phyloP scores from a whole-genome alignment of 2,329 filamentous ascomycete species.

The Claviceps humidiphila region DNA sequence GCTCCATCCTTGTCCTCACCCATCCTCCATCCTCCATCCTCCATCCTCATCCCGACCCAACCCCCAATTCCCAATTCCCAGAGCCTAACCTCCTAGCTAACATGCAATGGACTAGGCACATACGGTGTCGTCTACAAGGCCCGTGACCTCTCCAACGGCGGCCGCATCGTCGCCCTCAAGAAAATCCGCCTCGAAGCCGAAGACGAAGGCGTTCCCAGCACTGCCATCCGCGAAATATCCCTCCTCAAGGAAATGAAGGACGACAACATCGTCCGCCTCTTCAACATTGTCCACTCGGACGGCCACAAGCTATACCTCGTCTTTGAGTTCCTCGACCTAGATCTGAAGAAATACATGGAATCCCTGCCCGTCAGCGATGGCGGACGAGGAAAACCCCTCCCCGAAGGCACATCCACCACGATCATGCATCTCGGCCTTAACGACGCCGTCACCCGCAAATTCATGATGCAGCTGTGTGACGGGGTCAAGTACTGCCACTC shows the following conservation, averaged over 20 bases:
- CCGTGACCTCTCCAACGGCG: slow-evolving; percentile 65
- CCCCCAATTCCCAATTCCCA: neutral
- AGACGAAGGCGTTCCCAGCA: slow-evolving; percentile 86
- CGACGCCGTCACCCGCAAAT: slow-evolving; percentile 76
- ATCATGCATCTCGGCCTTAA: slow-evolving; percentile 59
- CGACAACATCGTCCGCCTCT: slow-evolving; percentile 72
- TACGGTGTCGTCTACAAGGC: slow-evolving; percentile 96
- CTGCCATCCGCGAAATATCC: slow-evolving; percentile 87
- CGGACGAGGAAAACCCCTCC: slow-evolving; percentile 72
- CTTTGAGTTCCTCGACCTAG: slow-evolving; percentile 80
- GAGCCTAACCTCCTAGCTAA: neutral
- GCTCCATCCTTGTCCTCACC: neutral
- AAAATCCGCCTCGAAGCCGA: slow-evolving; percentile 93
- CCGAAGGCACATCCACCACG: slow-evolving; percentile 56
- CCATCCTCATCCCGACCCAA: neutral
- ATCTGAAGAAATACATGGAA: slow-evolving; percentile 96
- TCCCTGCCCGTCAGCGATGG: slow-evolving; percentile 72
- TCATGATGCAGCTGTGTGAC: slow-evolving; percentile 78
- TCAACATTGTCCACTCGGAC: slow-evolving; percentile 90
- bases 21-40: neutral
- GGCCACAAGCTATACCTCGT: slow-evolving; percentile 92
- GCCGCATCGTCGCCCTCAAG: slow-evolving; percentile 83
- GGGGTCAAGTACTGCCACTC: slow-evolving; percentile 82
- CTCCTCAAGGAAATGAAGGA: slow-evolving; percentile 91
- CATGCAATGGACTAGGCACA: slow-evolving; percentile 46